phyloP scores from a whole-genome alignment of 306 rosid genomes.

The Quercus suber region DNA sequence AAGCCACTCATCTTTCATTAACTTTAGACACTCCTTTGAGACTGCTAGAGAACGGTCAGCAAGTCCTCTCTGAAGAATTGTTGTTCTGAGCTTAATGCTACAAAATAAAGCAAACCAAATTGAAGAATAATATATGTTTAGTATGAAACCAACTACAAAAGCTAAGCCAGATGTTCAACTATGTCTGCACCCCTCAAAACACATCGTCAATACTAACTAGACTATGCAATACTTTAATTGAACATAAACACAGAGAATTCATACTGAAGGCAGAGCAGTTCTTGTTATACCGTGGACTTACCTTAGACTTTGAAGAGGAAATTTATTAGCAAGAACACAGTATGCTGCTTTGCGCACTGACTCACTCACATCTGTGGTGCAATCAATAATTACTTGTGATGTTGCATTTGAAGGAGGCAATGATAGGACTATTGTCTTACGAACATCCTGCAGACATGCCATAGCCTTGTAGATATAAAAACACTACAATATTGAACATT shows the following conservation, averaged over 20 bases:
- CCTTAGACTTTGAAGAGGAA: constrained; percentile 99
- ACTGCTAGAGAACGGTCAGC: constrained; percentile 81
- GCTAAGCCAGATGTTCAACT: not conserved
- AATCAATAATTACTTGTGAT: constrained; percentile 74
- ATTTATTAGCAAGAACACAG: constrained; percentile 80
- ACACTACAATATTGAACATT: not conserved
- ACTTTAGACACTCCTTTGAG: constrained; percentile 80
- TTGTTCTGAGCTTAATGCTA: constrained; percentile 83
- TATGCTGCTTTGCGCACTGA: constrained; percentile 87
- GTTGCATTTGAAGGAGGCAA: constrained; percentile 84
- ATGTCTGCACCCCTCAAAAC: not conserved
- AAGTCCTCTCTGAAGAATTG: constrained; percentile 88
- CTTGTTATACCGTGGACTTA: constrained; percentile 18
- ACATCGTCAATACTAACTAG: not conserved
- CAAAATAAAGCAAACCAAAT: not conserved
- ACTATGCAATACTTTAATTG: not conserved
- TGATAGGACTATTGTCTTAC: constrained; percentile 81
- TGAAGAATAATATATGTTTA: not conserved
- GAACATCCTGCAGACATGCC: constrained; percentile 68
- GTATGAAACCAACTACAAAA: not conserved
- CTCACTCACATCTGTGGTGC: constrained; percentile 89
- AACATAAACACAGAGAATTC: not conserved
- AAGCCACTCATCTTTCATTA: constrained; percentile 94
- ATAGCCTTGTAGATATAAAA: not conserved
- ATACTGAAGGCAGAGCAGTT: not conserved